phyloP scores from a whole-genome alignment of 805 yeast species.

The Candida nemodendra region DNA sequence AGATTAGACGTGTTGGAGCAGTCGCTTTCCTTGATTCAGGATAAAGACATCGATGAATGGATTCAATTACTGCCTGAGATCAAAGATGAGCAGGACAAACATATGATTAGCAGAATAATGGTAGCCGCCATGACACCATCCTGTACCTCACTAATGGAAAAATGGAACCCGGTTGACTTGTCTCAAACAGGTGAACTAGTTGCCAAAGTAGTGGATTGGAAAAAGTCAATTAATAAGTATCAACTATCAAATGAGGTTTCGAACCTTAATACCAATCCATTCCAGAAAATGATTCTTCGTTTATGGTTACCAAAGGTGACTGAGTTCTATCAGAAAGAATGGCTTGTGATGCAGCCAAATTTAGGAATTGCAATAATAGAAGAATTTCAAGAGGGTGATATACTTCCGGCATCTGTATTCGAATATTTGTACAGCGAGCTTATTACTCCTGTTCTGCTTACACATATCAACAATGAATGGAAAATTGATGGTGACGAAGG shows the following conservation, averaged over 20 bases:
- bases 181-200: conserved; percentile 28
- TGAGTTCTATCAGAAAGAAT: conserved; percentile 28
- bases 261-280: conserved; percentile 18
- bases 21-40: neutral
- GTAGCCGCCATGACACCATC: conserved; percentile 24
- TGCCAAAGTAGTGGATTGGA: conserved; percentile 32
- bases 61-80: conserved; percentile 4
- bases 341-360: conserved; percentile 41
- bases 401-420: conserved; percentile 32
- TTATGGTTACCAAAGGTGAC: conserved; percentile 37
- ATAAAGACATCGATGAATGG: conserved; percentile 2
- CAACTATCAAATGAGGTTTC: conserved; percentile 1
- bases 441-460: conserved; percentile 38
- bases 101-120: conserved; percentile 13
- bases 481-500: conserved; percentile 17
- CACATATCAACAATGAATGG: conserved; percentile 37
- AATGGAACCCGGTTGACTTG: conserved; percentile 40
- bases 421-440: conserved; percentile 29
- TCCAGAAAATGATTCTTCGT: conserved; percentile 35
- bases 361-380: conserved; percentile 40
- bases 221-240: conserved; percentile 11
- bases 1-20: conserved; percentile 8
- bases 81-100: conserved; percentile 8
- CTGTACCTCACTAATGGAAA: conserved; percentile 17
- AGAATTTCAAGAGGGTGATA: conserved; percentile 23